Conservation (phyloP, 495 filamentous ascomycete genomes). For the Monascus purpureus region DNA sequence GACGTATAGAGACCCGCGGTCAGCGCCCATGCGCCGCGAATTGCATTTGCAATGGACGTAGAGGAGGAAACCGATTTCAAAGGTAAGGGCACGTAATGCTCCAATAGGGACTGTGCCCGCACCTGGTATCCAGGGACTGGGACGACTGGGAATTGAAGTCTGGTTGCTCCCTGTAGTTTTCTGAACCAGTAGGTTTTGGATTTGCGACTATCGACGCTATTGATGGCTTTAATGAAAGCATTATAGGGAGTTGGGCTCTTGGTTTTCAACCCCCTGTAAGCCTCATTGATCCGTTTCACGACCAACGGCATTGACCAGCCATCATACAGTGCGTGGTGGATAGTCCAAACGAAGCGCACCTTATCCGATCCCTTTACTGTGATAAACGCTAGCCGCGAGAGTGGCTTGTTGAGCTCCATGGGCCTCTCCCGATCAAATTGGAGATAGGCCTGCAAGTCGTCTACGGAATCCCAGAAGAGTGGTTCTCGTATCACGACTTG, state of each 20-base stretch:
- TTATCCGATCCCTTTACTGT: neutral
- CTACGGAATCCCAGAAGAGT: constrained; percentile 12
- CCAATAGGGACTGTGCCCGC: neutral
- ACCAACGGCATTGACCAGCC: constrained; percentile 7
- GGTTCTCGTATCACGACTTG: constrained; percentile 31
- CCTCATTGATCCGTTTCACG: constrained; percentile 1
- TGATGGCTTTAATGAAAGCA: constrained; percentile 8
- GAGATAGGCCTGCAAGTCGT: constrained; percentile 14
- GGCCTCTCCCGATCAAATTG: constrained; percentile 25
- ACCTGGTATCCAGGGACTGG: constrained; percentile 6
- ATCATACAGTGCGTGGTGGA: constrained; percentile 22
- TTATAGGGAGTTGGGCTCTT: neutral
- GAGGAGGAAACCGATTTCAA: neutral
- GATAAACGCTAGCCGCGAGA: neutral
- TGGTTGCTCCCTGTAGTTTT: constrained; percentile 5
- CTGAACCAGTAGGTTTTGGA: constrained; percentile 3
- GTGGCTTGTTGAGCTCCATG: neutral
- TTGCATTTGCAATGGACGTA: constrained; percentile 5
- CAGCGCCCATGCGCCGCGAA: constrained; percentile 24
- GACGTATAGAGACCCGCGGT: constrained; percentile 8
- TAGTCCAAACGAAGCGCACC: constrained; percentile 12
- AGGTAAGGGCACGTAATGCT: neutral
- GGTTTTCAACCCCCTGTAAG: neutral
- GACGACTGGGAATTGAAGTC: constrained; percentile 1
- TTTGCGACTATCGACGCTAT: constrained; percentile 1